Evolutionary conservation across 495 filamentous ascomycete species (phyloP).

Genomic region (Lasiosphaeria hispida): DNA sequence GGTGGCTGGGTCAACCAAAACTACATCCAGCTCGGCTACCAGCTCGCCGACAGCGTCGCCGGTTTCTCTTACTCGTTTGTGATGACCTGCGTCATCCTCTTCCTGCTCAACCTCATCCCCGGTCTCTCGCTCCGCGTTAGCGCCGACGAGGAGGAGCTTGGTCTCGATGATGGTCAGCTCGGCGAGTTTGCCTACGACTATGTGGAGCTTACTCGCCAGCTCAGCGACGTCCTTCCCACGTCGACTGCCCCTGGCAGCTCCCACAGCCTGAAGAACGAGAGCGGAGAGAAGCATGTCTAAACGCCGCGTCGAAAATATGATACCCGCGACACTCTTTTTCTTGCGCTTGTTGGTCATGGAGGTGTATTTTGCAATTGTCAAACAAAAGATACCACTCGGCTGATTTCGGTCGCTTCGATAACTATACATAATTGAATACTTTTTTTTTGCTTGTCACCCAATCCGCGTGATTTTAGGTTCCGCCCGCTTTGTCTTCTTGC

Average conservation of each 20-base stretch:
- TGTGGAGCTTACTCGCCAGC: conserved; percentile 85
- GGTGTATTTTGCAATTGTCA: conserved; percentile 4
- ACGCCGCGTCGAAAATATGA: neutral
- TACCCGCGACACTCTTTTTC: neutral
- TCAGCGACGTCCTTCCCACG: conserved; percentile 35
- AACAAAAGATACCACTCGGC: conserved; percentile 15
- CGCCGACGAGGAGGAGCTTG: conserved; percentile 85
- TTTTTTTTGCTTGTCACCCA: neutral
- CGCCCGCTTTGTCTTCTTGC: too few species aligned
- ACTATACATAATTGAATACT: conserved; percentile 8
- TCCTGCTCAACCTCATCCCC: conserved; percentile 85
- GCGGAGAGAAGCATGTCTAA: conserved; percentile 26
- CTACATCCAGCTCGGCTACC: conserved; percentile 87
- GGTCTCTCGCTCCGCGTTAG: conserved; percentile 77
- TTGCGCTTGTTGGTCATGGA: neutral
- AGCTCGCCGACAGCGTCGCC: conserved; percentile 85
- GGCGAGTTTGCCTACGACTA: conserved; percentile 99
- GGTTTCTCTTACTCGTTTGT: conserved; percentile 87
- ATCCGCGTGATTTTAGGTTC: too few species aligned
- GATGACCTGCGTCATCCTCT: conserved; percentile 85
- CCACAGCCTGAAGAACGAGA: conserved; percentile 27
- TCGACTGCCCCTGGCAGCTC: conserved; percentile 19
- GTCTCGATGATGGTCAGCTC: conserved; percentile 93
- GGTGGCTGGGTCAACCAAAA: conserved; percentile 93
- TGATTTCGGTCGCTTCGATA: conserved; percentile 6